Evolutionary conservation across 2,329 filamentous ascomycete species (phyloP).

Genomic region (Calonectria henricotiae): DNA sequence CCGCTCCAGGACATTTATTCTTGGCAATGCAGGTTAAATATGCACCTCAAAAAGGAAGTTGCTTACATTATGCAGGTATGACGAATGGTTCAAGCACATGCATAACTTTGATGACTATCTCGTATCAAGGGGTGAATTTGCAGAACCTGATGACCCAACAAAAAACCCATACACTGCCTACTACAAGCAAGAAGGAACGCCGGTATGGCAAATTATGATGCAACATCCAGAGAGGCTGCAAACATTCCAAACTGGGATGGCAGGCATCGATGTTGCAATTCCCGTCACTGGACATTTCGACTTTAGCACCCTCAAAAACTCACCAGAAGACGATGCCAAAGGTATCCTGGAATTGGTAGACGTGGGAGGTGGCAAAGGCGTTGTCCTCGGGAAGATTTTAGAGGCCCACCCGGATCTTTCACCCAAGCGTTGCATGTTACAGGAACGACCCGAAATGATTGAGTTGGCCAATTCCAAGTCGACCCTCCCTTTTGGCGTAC

Average conservation of each 20-base stretch:
- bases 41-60: no score
- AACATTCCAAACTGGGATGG: slow-evolving; percentile 55
- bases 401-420: slow-evolving; percentile 51
- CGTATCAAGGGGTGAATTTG: slow-evolving; percentile 44
- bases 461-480: slow-evolving; percentile 45
- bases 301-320: slow-evolving; percentile 51
- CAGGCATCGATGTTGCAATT: slow-evolving; percentile 56
- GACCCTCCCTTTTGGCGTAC: slow-evolving; percentile 44
- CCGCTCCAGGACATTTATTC: slow-evolving; percentile 54
- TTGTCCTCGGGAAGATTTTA: slow-evolving; percentile 54
- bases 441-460: slow-evolving; percentile 52
- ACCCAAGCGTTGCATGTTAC: slow-evolving; percentile 49
- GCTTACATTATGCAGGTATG: slow-evolving; percentile 47
- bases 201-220: slow-evolving; percentile 56
- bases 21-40: slow-evolving; percentile 48
- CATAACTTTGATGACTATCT: slow-evolving; percentile 57
- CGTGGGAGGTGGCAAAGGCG: slow-evolving; percentile 55
- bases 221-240: slow-evolving; percentile 52
- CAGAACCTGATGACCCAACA: slow-evolving; percentile 53
- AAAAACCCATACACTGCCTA: slow-evolving; percentile 55
- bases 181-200: slow-evolving; percentile 56
- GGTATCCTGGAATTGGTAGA: slow-evolving; percentile 53
- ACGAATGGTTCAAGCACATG: slow-evolving; percentile 57
- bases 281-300: slow-evolving; percentile 56
- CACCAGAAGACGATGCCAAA: slow-evolving; percentile 35